These are phyloP conservation scores for Talaromyces marneffei DNA, from an alignment of 2,329 filamentous ascomycete genomes.

Conservation along the genomic window DNA sequence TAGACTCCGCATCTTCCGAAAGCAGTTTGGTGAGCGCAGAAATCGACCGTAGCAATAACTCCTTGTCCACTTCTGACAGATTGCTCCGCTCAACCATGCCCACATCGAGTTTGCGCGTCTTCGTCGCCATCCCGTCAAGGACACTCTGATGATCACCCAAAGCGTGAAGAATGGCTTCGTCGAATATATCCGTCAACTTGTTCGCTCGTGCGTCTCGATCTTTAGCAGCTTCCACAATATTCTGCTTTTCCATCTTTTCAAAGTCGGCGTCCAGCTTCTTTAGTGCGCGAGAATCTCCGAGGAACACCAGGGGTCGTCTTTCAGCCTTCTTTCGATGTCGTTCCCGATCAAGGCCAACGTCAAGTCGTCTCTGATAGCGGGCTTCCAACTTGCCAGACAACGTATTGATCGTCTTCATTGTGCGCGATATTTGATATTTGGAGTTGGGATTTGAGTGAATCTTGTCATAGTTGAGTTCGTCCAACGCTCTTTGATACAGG, in stretches of 20 bases:
- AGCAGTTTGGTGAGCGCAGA: conserved; percentile 36
- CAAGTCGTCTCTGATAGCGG: conserved; percentile 45
- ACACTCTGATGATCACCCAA: conserved; percentile 48
- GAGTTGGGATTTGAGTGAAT: conserved; percentile 26
- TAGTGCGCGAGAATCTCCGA: conserved; percentile 47
- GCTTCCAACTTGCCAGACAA: conserved; percentile 46
- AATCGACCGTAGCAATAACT: conserved; percentile 35
- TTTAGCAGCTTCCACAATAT: conserved; percentile 44
- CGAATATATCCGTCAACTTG: conserved; percentile 46
- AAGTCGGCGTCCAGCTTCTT: conserved; percentile 46
- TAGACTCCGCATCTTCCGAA: conserved; percentile 40
- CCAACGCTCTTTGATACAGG: conserved; percentile 41
- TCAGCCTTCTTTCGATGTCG: conserved; percentile 51
- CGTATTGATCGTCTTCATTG: conserved; percentile 42
- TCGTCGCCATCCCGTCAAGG: conserved; percentile 44
- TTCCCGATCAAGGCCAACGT: conserved; percentile 49
- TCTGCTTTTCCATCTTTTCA: conserved; percentile 48
- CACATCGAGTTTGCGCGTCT: conserved; percentile 35
- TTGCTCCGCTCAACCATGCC: conserved; percentile 26
- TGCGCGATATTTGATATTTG: conserved; percentile 35
- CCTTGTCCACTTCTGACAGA: conserved; percentile 31
- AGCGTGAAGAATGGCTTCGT: conserved; percentile 47
- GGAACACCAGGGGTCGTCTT: conserved; percentile 46
- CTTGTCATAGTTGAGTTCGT: conserved; percentile 37
- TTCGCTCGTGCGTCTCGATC: conserved; percentile 47